These are phyloP conservation scores for Xylaria sp. DNA, from an alignment of 495 filamentous ascomycete genomes.

Conservation along the genomic window DNA sequence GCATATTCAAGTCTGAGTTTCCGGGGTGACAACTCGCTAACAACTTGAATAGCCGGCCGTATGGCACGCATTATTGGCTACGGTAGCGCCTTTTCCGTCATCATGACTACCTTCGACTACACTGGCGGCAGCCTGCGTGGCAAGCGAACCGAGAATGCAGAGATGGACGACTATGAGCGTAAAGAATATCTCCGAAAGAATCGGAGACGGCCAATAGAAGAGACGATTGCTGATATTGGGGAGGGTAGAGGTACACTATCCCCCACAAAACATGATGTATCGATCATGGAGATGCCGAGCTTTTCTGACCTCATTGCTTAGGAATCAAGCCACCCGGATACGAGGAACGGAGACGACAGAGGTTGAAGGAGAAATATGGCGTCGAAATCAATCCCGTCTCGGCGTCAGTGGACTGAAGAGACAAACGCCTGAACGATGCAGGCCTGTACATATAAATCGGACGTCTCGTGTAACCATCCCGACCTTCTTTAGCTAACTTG, in stretches of 20 bases:
- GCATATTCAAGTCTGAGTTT: not conserved
- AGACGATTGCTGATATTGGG: slow-evolving; percentile 82
- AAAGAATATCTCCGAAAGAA: slow-evolving; percentile 78
- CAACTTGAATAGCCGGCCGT: slow-evolving; percentile 64
- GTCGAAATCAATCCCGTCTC: slow-evolving; percentile 74
- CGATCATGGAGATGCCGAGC: not conserved
- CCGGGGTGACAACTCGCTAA: not conserved
- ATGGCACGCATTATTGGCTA: slow-evolving; percentile 82
- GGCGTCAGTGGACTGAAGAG: slow-evolving; percentile 35
- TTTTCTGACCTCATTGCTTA: slow-evolving; percentile 43
- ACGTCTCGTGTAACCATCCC: slow-evolving; percentile 33
- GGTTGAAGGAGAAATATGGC: slow-evolving; percentile 90
- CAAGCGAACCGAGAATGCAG: slow-evolving; percentile 51
- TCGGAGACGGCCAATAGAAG: slow-evolving; percentile 76
- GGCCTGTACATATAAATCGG: slow-evolving; percentile 44
- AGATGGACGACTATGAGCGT: slow-evolving; percentile 79
- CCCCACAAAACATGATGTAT: not conserved
- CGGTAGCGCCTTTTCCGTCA: slow-evolving; percentile 68
- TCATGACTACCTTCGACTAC: slow-evolving; percentile 75
- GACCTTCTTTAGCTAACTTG: slow-evolving; percentile 5
- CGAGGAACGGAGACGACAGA: slow-evolving; percentile 80
- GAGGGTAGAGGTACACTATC: slow-evolving; percentile 80
- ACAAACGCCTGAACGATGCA: slow-evolving; percentile 20
- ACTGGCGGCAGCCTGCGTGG: slow-evolving; percentile 74
- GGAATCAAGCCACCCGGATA: slow-evolving; percentile 87